Conservation (phyloP, 2,329 filamentous ascomycete species). For the Monosporascus sp. region DNA sequence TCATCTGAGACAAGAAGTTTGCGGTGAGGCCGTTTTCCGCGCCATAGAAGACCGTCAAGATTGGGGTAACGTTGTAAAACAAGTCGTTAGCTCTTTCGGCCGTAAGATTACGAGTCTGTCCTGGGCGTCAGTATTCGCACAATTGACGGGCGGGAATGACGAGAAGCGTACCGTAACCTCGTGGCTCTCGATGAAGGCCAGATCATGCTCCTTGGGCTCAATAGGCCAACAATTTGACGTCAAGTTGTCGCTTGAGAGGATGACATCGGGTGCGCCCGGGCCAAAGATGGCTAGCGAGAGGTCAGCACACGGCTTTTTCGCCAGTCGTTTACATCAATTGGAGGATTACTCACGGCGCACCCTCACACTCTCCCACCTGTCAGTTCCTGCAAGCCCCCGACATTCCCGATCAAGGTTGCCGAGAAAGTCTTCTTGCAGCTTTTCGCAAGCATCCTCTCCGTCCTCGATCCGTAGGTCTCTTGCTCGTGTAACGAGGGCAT, state of each 20-base stretch:
- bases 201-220: neutral
- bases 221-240: neutral
- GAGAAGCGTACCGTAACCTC: neutral
- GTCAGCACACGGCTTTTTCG: neutral
- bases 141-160: too few species aligned
- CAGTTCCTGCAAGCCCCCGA: neutral
- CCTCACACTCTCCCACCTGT: neutral
- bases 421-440: neutral
- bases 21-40: neutral
- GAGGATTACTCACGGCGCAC: neutral
- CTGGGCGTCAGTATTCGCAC: neutral
- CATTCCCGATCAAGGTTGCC: neutral
- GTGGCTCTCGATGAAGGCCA: neutral
- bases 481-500: neutral
- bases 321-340: neutral
- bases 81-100: neutral
- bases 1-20: neutral
- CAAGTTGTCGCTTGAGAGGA: neutral
- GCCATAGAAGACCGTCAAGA: neutral
- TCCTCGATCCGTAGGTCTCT: neutral
- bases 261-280: neutral
- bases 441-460: neutral
- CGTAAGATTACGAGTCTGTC: neutral
- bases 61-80: neutral
- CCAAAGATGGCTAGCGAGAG: neutral